Evolutionary conservation across 1,284 basidiomycete species (phyloP), one percentile per base, ranked within the genome.

Genomic region (Neonothopanus nambi): DNA sequence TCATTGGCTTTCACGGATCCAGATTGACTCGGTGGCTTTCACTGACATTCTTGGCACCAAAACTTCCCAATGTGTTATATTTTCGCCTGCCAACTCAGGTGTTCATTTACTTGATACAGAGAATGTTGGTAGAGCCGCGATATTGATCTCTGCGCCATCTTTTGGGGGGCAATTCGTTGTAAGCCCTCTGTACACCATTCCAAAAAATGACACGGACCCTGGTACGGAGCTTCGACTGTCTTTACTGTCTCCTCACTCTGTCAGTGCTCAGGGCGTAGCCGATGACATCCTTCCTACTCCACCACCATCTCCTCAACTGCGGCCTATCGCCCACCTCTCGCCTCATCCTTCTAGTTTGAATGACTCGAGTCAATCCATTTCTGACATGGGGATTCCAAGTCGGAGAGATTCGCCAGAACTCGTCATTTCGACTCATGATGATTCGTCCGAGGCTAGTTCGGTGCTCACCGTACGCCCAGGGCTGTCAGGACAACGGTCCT

Each of bases 301-400:
- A 12, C 70, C 71, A 17, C 63, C 63, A 12, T 71, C 70, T 21
- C 71, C 70, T 4, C 57, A 60, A 33, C 51, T 64, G 18, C 43
- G 44, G 18, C 58, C 64, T 13, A 56, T 59, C 26, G 52, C 59
- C 13, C 57, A 54, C 43, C 26, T 60, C 18, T 36, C 57, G 9
- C 37, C 43, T 18, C 41, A 43, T 26, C n/a, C 37, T 9, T 28
- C 23, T 1, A 12, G 48, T 35, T 20, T 23, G 15, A 45, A 38
- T 11, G 46, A 28, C 35, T 49, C 42, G 17, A 50, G 17, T 18
- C 17, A 45, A 30, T 55, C 54, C 11, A 54, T 52, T 5, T 54
- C 57, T 18, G 56, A 57, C 26, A 44, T 55, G 20, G 56, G 39
- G 23, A 46, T 51, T 12, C 43, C 48, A 17, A 54, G 36, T 33